Conservation (phyloP, 352 stramenopile genomes). For the Phytopythium chamaehyphon region DNA sequence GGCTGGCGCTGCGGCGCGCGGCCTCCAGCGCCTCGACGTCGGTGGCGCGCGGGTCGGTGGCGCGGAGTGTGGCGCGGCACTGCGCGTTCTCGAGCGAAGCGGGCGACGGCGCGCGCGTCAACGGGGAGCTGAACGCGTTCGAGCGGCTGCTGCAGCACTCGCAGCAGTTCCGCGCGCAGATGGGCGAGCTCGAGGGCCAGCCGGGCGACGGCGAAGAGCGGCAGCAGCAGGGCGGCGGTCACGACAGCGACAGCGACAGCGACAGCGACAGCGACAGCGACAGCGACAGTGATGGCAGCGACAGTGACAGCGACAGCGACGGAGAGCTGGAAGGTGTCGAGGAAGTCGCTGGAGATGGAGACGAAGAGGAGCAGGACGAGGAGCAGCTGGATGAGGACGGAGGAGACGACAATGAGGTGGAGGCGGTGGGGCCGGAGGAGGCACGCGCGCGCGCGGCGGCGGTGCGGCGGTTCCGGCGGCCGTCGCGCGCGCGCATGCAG, state of each 20-base stretch:
- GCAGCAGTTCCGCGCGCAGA: slow-evolving; percentile 49
- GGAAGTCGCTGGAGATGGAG: not conserved
- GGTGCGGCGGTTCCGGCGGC: not conserved
- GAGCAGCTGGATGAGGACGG: not conserved
- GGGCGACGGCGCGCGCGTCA: slow-evolving; percentile 9
- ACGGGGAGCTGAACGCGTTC: slow-evolving; percentile 48
- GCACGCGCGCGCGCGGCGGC: slow-evolving; percentile 4
- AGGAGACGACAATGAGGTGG: not conserved
- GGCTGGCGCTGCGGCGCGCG: slow-evolving; percentile 10
- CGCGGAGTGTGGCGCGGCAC: not conserved
- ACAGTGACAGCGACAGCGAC: slow-evolving; percentile 12
- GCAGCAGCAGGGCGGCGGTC: slow-evolving; percentile 10
- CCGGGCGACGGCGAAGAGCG: too few species aligned
- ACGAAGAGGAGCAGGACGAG: slow-evolving; percentile 7
- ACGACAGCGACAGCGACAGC: slow-evolving; percentile 8
- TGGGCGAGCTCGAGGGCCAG: slow-evolving; percentile 16
- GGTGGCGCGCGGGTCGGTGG: not conserved
- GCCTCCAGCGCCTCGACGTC: too few species aligned
- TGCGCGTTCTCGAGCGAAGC: slow-evolving; percentile 10
- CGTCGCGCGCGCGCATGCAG: slow-evolving; percentile 2
- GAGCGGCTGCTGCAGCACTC: slow-evolving; percentile 65
- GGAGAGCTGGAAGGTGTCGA: not conserved
- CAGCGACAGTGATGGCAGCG: slow-evolving; percentile 5
- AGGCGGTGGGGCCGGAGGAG: not conserved
- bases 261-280: slow-evolving; percentile 8